Percentiles rank a stretch among this genome's conserved stretches.
These are phyloP conservation scores for Rhizophagus sp. DNA, from an alignment of 192 early-diverging fungal genomes.

Conservation along the genomic window DNA sequence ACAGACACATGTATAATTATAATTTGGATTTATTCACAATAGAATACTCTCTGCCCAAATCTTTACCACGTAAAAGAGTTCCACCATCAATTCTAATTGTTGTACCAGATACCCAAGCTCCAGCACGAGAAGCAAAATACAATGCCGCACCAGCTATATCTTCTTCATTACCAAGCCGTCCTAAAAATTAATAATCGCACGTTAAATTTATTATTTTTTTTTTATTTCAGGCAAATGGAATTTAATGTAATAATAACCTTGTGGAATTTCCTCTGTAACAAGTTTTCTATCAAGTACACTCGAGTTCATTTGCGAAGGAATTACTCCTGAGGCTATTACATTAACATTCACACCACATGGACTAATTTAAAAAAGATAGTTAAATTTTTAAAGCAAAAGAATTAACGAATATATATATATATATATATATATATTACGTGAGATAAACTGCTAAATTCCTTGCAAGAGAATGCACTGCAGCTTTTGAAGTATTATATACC, in stretches of 20 bases:
- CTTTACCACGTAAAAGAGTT: neutral
- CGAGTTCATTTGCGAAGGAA: constrained; percentile 41
- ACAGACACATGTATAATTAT: neutral
- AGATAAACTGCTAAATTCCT: constrained; percentile 65
- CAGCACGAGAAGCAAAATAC: constrained; percentile 14
- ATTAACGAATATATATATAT: neutral
- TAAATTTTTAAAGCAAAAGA: neutral
- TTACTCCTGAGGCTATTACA: constrained; percentile 69
- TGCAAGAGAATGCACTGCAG: constrained; percentile 72
- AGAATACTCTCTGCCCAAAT: neutral
- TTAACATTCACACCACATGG: constrained; percentile 60
- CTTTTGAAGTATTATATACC: constrained; percentile 78
- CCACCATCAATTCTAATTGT: constrained; percentile 7
- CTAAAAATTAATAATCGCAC: neutral
- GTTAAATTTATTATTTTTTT: neutral
- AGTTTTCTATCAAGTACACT: too few relatives aligned
- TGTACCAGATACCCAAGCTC: neutral
- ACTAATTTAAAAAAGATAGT: constrained; percentile 32
- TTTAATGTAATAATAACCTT: neutral
- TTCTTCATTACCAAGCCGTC: constrained; percentile 9
- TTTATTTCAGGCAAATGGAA: neutral
- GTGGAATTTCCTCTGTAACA: neutral
- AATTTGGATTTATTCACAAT: neutral
- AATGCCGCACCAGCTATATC: constrained; percentile 11
- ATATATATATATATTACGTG: neutral